Evolutionary conservation across 75 land plant genomes (phyloP), one percentile per base, ranked within the genome.

Genomic region (Pinus albicaulis): DNA sequence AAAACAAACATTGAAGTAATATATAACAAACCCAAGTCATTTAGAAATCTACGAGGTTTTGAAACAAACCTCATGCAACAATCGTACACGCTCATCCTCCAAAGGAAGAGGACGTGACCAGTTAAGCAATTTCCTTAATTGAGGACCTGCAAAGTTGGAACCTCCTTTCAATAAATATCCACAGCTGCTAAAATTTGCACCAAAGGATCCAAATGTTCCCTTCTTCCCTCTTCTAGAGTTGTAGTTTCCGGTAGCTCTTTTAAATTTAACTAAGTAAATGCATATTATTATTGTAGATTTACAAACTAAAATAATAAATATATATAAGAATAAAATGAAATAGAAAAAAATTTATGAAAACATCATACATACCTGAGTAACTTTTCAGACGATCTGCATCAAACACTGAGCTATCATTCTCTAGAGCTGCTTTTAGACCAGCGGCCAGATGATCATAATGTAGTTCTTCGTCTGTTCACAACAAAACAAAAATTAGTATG

Each of bases 91-190:
- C 81, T 98, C 98, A 73, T 98, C 98, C 85, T 98, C 98, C 76
- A 94, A 78, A 71, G 99, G 99, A 83, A 98, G 95, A 59, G 90
- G 89, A 3, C 98, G 85, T 70, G 96, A 93, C 99, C 99, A 98
- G 58, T 95, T 87, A 72, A 98, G 81, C 76, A 98, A 34, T 69
- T 86, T 82, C 55, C 99, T 89, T 57, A 98, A 81, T 69, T 95
- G 75, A 57, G 84, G 79, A 71, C 99, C 99, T 97, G 79, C 74
- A 17, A 56, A 59, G 60, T 25, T 48, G 14, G 31, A 25, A 24
- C 14, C 48, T 28, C 2, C 41, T 68, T 38, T 24, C 57, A 72
- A 55, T 55, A 55, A 55, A 25, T 23, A 36, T 28, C 34, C 64
- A 61, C 64, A 26, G 64, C 26, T 20, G 65, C 55, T 34, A 11